These are phyloP conservation scores for Tricholoma bakamatsutake DNA, from an alignment of 768 basidiomycete species.

Conservation along the genomic window DNA sequence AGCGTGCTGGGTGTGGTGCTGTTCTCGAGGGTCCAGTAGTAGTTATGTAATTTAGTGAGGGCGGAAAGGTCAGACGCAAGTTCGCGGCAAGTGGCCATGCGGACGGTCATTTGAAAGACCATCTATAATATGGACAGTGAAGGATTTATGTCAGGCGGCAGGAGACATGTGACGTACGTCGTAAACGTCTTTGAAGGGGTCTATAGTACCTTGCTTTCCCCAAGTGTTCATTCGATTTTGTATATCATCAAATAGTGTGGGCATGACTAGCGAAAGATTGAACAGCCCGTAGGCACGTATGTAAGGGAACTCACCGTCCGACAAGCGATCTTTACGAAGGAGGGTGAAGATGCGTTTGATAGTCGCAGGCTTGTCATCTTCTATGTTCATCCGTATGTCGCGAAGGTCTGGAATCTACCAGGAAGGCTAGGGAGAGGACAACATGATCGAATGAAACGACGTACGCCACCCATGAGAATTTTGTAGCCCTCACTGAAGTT, in stretches of 20 bases:
- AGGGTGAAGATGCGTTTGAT: neutral
- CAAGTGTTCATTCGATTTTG: constrained; percentile 15
- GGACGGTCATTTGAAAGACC: constrained; percentile 25
- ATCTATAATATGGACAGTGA: constrained; percentile 10
- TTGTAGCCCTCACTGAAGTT: neutral
- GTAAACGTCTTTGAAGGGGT: constrained; percentile 22
- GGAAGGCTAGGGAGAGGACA: no score
- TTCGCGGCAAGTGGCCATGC: constrained; percentile 24
- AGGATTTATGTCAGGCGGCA: neutral
- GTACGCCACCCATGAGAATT: neutral
- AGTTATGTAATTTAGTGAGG: constrained; percentile 12
- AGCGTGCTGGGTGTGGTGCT: constrained; percentile 26
- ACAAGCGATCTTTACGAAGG: neutral
- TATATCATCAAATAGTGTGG: constrained; percentile 15
- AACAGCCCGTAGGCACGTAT: neutral
- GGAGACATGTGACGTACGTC: constrained; percentile 11
- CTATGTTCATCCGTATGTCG: no score
- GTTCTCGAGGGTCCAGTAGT: constrained; percentile 23
- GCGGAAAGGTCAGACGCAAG: constrained; percentile 16
- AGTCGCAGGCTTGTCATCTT: no score
- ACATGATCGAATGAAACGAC: no score
- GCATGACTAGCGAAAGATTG: neutral
- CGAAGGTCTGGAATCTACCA: no score
- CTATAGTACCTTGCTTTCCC: constrained; percentile 18
- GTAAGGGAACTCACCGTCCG: neutral